Percentiles rank a stretch among this genome's conserved stretches.
Evolutionary conservation across 208 protist species (phyloP).

Genomic region (Phytomonas serpens): DNA sequence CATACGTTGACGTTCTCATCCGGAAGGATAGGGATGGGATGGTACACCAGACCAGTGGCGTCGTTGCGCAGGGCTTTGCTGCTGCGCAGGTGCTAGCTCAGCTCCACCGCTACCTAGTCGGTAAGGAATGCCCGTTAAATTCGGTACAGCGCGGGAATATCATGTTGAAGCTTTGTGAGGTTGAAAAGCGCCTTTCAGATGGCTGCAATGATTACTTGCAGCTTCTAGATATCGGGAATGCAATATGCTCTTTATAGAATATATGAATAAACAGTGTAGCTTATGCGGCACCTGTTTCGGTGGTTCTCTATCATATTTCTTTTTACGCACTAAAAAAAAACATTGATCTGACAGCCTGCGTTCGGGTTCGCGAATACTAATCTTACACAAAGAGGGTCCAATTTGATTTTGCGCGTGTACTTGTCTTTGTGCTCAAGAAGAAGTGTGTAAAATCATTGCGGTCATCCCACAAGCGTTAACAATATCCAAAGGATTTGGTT

Average conservation of each 20-base stretch:
- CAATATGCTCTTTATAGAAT: constrained; percentile 23
- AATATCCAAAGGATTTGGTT: neutral
- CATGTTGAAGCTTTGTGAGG: constrained; percentile 71
- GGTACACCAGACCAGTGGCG: constrained; percentile 33
- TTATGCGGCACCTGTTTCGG: neutral
- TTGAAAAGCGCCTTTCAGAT: constrained; percentile 68
- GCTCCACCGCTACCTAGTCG: constrained; percentile 67
- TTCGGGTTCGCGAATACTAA: neutral
- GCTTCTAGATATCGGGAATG: constrained; percentile 72
- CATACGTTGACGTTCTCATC: constrained; percentile 48
- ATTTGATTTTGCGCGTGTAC: neutral
- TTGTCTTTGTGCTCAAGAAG: neutral
- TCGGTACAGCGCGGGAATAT: constrained; percentile 46
- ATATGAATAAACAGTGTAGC: neutral
- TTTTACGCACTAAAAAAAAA: neutral
- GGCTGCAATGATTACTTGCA: constrained; percentile 83
- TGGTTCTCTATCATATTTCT: neutral
- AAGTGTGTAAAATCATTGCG: neutral
- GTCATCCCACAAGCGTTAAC: neutral
- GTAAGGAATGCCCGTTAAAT: constrained; percentile 40
- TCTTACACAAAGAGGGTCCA: neutral
- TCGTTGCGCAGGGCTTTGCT: constrained; percentile 67
- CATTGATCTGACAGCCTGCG: neutral
- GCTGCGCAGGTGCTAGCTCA: constrained; percentile 66
- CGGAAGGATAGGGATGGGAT: constrained; percentile 47